Base-by-base conservation (phyloP, 805 yeast species). In the Kuraishia piskuri region DNA sequence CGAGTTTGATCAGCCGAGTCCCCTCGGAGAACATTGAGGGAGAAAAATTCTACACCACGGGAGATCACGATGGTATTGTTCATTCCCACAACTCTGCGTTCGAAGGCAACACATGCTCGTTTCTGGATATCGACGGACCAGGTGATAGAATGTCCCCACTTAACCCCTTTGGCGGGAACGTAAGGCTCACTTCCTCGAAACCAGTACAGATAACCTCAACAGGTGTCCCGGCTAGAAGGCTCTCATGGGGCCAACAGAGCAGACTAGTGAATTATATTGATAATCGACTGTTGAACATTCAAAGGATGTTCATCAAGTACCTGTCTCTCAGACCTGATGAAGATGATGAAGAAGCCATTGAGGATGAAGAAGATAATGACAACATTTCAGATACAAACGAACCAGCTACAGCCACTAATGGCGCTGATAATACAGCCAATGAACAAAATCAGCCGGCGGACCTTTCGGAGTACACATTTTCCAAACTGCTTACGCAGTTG, bases 181-280 rank as follows among this genome's bases (percentile, higher is more conserved):
- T 24, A 4, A 47, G 50, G n/a, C 51, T 63, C 46, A 55, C 56
- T 12, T 59, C 69, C 2, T 62, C 67, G 1, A 50, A 53, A 19
- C 65, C 68, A 8, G 55, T 60, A 4, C 54, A 56, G 14, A 57
- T 65, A 22, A 49, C 20, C 26, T 26, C 36, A 20, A 19, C 19
- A 6, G 14, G 40, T 1, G 44, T 47, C 19, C 14, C 40, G 2
- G 52, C 31, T 22, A 63, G 70, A 54, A 62, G 69, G 47, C 66
- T 79, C 2, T 71, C 77, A 0, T 58, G 63, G 47, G 56, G 73
- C 0, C 90, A 86, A 59, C 86, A 84, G 61, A 76, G 82, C 48
- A 75, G 76, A 57, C 71, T 84, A 55, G 67, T 78, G 22, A 68
- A 71, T 21, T 82, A 81, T 58, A 72, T 84, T 45, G 90, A 84